phyloP scores from a whole-genome alignment of 2,329 filamentous ascomycete species.

The Akanthomyces lecanii region DNA sequence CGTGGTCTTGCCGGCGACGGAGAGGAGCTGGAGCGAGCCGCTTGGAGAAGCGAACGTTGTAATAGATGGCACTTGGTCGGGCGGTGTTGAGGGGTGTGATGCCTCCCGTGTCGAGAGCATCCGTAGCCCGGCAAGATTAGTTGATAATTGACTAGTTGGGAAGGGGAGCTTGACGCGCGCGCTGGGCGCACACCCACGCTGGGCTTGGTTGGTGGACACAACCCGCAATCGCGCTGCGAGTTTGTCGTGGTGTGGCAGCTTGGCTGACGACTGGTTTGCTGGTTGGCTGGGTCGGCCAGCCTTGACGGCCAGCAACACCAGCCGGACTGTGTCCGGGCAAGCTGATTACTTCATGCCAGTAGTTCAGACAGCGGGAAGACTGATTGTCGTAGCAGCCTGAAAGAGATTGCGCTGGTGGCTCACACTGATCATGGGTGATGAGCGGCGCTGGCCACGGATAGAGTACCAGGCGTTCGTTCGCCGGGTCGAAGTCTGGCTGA shows the following conservation, averaged over 20 bases:
- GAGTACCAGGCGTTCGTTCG: not conserved
- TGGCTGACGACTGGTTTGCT: no score
- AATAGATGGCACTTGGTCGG: not conserved
- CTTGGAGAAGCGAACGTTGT: not conserved
- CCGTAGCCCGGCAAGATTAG: not conserved
- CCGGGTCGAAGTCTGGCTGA: constrained; percentile 7
- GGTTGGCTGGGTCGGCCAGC: not conserved
- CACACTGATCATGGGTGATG: not conserved
- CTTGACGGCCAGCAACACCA: not conserved
- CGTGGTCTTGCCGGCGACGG: not conserved
- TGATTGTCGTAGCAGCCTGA: not conserved
- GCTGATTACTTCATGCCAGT: not conserved
- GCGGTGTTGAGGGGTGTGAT: not conserved
- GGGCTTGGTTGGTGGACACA: constrained; percentile 4
- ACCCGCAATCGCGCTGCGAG: constrained; percentile 8
- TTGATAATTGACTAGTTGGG: not conserved
- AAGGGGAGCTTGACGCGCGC: constrained; percentile 1
- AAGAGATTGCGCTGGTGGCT: not conserved
- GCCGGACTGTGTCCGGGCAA: constrained; percentile 10
- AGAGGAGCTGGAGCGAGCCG: not conserved
- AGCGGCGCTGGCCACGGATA: not conserved
- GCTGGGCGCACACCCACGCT: constrained; percentile 3
- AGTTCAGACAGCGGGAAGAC: not conserved
- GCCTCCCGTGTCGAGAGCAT: not conserved
- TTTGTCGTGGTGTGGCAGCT: not conserved